Evolutionary conservation across 139 green algal genomes (phyloP), one percentile per base, ranked within the genome.

Genomic region (Chlamydomonas asymmetrica): DNA sequence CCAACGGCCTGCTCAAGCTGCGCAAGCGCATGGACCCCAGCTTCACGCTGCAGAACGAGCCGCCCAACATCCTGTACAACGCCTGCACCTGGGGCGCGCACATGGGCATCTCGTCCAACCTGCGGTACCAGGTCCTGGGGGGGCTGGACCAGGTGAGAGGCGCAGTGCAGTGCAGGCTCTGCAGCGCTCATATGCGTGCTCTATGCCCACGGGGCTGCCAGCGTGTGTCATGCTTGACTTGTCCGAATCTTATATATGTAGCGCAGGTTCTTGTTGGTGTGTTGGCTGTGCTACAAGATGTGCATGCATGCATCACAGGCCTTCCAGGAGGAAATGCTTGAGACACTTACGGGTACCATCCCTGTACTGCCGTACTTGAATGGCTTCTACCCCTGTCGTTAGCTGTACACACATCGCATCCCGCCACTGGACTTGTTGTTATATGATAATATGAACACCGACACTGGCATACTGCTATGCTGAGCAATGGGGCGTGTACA

Each of bases 111-210:
- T 94, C 85, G 79, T 90, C 83, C 73, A 98, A 98, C 84, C 62
- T 97, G 43, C 85, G 95, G 7, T 98, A 98, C 81, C 95, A 98
- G 85, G 66, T 90, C 41, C 82, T 98, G 25, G 97, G 97, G 59
- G 95, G 95, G 13, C 4, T 98, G 23, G 95, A 98, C 80, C 90
- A 90, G 85, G 85, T 92, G 50, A 69, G 83, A 34, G 22, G 25
- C 61, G 20, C 37, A 23, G 27, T 20, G 27, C n/a, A 1, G n/a
- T 48, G 31, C 52, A 18, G n/a, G 23, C 27, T 34, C 9, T 72
- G 4, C 23, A 5, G 13, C 61, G 25, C 40, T 62, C 7, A 27
- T 45, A 63, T 38, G 43, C 25, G 22, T 23, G 27, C 40, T 35
- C 18, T 22, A 9, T 69, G 10, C 16, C n/a, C 31, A 52, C 34